A percentile compares a stretch with the other conserved stretches of the same genome.
These are phyloP conservation scores for Nemania bipapillata DNA, from an alignment of 2,329 filamentous ascomycete genomes.

Conservation along the genomic window DNA sequence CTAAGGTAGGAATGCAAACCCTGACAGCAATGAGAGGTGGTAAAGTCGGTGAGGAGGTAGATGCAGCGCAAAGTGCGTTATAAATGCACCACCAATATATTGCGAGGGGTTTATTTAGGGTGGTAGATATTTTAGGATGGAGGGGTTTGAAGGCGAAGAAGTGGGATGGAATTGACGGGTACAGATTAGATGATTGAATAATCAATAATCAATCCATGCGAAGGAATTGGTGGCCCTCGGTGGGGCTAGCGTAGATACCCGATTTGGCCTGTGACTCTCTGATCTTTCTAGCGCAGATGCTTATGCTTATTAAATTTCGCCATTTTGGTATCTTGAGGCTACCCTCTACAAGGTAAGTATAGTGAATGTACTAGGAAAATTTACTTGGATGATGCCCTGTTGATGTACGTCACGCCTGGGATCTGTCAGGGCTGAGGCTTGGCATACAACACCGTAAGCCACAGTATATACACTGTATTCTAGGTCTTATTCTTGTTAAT, in stretches of 20 bases:
- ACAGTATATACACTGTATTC: neutral
- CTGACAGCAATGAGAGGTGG: neutral
- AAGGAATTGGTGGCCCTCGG: conserved; percentile 20
- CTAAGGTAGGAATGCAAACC: neutral
- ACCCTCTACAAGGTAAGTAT: neutral
- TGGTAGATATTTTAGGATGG: conserved; percentile 32
- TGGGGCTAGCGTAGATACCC: conserved; percentile 6
- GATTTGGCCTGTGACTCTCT: conserved; percentile 6
- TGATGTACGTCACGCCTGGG: conserved; percentile 29
- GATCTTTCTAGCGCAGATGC: neutral
- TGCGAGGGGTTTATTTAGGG: conserved; percentile 24
- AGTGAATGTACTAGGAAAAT: neutral
- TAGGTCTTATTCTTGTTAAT: too few relatives aligned
- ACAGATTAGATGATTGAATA: conserved; percentile 29
- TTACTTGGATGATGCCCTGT: conserved; percentile 4
- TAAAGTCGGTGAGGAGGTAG: neutral
- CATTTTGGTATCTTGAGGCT: neutral
- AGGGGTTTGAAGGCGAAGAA: conserved; percentile 37
- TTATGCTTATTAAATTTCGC: conserved; percentile 8
- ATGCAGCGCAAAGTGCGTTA: conserved; percentile 14
- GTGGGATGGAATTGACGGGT: conserved; percentile 36
- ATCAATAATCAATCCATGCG: conserved; percentile 35
- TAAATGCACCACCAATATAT: conserved; percentile 21
- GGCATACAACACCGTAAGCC: conserved; percentile 20
- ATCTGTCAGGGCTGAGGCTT: conserved; percentile 31